These are phyloP conservation scores for Diplodia mutila DNA, from an alignment of 2,329 filamentous ascomycete species.

Conservation along the genomic window DNA sequence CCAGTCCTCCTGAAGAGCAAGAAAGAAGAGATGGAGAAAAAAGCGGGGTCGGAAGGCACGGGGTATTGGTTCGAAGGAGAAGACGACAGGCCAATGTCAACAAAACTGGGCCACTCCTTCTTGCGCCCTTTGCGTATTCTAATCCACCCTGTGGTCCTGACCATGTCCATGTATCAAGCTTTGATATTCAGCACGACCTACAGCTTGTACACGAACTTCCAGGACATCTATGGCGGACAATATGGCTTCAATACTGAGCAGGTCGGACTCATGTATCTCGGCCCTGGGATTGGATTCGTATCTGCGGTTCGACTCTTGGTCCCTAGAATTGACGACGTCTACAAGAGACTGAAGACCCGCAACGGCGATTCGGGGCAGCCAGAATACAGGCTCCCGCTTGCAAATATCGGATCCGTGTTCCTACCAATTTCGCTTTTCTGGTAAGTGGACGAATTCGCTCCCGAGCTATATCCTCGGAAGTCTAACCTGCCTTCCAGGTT, in stretches of 20 bases:
- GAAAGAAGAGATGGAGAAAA: constrained; percentile 36
- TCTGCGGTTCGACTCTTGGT: constrained; percentile 52
- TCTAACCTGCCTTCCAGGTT: constrained; percentile 32
- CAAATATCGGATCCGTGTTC: constrained; percentile 50
- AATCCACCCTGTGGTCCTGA: constrained; percentile 51
- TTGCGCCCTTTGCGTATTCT: constrained; percentile 49
- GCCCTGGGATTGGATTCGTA: constrained; percentile 50
- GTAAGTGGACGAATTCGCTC: constrained; percentile 31
- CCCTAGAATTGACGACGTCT: constrained; percentile 52
- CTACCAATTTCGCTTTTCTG: constrained; percentile 51
- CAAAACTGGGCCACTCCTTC: constrained; percentile 45
- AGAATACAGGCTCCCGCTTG: constrained; percentile 51
- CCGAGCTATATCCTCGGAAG: background rate
- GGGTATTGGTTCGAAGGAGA: constrained; percentile 50
- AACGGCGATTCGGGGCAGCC: constrained; percentile 47
- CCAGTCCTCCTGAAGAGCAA: constrained; percentile 42
- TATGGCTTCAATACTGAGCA: constrained; percentile 53
- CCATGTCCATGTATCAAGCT: constrained; percentile 52
- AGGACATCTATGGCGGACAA: constrained; percentile 48
- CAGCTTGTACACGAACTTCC: constrained; percentile 54
- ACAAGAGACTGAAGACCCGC: constrained; percentile 48
- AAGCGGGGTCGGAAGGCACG: constrained; percentile 41
- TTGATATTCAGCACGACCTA: constrained; percentile 54
- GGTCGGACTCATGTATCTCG: constrained; percentile 51
- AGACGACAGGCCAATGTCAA: constrained; percentile 43